Conservation (phyloP, 192 early-diverging fungal species). For the Coemansia asiatica region DNA sequence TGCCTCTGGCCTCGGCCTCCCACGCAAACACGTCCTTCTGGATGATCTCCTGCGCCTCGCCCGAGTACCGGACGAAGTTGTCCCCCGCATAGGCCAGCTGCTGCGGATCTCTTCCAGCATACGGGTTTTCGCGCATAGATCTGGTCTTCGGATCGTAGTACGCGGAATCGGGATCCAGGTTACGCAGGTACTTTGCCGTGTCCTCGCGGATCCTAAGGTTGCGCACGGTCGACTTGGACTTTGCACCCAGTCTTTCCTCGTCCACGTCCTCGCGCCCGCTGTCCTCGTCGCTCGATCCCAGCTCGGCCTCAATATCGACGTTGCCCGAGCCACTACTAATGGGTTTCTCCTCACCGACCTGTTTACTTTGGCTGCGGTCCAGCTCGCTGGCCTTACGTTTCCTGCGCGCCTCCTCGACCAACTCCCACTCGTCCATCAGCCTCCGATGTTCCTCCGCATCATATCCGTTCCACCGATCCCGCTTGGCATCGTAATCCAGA, state of each 20-base stretch:
- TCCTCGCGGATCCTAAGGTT: constrained; percentile 99
- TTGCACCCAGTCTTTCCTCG: constrained; percentile 81
- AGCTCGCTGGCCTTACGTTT: constrained; percentile 74
- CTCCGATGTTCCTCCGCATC: constrained; percentile 82
- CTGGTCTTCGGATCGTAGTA: constrained; percentile 99
- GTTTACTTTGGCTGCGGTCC: constrained; percentile 30
- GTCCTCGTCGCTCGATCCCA: constrained; percentile 68
- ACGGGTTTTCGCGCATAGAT: constrained; percentile 98
- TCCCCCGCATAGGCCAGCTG: constrained; percentile 75
- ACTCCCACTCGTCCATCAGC: constrained; percentile 74
- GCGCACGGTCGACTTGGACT: constrained; percentile 89
- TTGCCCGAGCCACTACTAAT: background rate
- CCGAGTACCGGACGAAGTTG: constrained; percentile 90
- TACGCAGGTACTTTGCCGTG: constrained; percentile 97
- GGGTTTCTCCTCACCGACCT: background rate
- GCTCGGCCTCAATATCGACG: constrained; percentile 24
- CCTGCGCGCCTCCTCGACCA: constrained; percentile 81
- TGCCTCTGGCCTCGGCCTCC: constrained; percentile 84
- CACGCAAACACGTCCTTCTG: constrained; percentile 91
- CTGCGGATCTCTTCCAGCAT: constrained; percentile 60
- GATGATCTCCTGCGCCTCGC: constrained; percentile 78
- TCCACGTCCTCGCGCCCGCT: constrained; percentile 83
- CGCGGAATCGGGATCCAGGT: constrained; percentile 91
- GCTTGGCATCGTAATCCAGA: constrained; percentile 90
- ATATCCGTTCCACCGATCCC: constrained; percentile 99